Conservation (phyloP, 2,329 filamentous ascomycete species). For the Madurella mycetomatis region DNA sequence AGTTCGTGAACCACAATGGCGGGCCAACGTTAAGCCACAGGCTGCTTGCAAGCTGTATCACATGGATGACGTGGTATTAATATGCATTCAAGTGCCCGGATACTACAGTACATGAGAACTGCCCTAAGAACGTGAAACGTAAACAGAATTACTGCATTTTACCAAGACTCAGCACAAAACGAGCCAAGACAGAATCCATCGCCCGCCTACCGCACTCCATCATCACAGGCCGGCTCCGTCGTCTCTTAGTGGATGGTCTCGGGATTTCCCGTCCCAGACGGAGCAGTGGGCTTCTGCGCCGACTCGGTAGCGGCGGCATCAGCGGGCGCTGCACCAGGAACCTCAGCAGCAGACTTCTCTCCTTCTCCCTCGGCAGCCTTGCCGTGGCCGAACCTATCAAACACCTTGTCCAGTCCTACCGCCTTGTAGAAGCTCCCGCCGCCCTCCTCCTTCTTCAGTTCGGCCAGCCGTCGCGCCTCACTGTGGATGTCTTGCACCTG, state of each 20-base stretch:
- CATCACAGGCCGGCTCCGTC: too few relatives aligned
- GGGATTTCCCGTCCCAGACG: conserved; percentile 7
- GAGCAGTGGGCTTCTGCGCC: conserved; percentile 8
- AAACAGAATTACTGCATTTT: too few relatives aligned
- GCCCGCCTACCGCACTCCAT: too few relatives aligned
- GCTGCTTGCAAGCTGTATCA: too few relatives aligned
- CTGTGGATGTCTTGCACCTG: conserved; percentile 92
- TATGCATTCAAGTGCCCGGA: too few relatives aligned
- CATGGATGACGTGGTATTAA: too few relatives aligned
- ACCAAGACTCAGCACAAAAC: too few relatives aligned
- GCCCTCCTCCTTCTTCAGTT: conserved; percentile 70
- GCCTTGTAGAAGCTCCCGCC: conserved; percentile 58
- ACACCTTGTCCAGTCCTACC: conserved; percentile 52
- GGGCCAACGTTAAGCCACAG: too few relatives aligned
- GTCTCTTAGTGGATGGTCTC: conserved; percentile 8
- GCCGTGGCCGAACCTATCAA: conserved; percentile 35
- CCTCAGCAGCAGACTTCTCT: conserved; percentile 1
- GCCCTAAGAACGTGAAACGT: too few relatives aligned
- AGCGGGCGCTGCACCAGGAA: conserved; percentile 22
- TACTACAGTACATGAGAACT: too few relatives aligned
- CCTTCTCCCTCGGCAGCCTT: neutral
- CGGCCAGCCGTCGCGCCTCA: conserved; percentile 82
- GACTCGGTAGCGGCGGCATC: conserved; percentile 19
- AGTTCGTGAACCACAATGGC: too few relatives aligned
- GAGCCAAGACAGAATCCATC: too few relatives aligned